Conservation (phyloP, 805 yeast species). For the Starmerella asiatica region DNA sequence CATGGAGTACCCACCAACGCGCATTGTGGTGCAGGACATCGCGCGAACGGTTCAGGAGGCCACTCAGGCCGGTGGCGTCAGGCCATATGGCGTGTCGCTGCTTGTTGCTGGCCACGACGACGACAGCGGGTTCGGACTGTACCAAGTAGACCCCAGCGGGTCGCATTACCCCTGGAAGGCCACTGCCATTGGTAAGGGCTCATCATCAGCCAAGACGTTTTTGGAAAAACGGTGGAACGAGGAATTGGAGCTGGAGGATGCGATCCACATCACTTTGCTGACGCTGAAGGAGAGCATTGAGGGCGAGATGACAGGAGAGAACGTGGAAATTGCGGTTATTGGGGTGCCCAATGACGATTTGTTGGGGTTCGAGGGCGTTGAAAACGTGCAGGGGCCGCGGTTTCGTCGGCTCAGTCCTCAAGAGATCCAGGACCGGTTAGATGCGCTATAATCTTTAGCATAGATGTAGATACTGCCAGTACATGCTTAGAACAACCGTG, state of each 20-base stretch:
- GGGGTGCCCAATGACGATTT: conserved; percentile 70
- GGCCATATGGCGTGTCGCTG: conserved; percentile 96
- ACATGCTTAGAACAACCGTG: background rate
- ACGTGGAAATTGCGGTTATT: conserved; percentile 80
- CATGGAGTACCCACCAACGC: conserved; percentile 95
- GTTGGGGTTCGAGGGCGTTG: conserved; percentile 77
- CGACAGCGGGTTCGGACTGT: conserved; percentile 58
- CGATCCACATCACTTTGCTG: conserved; percentile 86
- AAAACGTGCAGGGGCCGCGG: conserved; percentile 70
- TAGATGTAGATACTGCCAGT: background rate
- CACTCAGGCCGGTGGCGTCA: conserved; percentile 96
- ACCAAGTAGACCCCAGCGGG: conserved; percentile 97
- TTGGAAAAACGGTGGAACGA: conserved; percentile 97
- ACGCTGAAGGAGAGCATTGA: conserved; percentile 94
- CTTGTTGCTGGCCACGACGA: conserved; percentile 91
- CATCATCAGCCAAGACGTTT: conserved; percentile 92
- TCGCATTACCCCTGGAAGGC: conserved; percentile 99
- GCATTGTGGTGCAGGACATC: conserved; percentile 81
- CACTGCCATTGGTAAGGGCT: conserved; percentile 94
- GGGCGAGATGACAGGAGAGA: conserved; percentile 94
- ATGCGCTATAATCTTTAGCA: conserved; percentile 46
- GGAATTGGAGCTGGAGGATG: conserved; percentile 93
- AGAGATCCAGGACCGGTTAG: conserved; percentile 91
- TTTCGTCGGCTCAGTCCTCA: conserved; percentile 72
- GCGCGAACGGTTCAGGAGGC: conserved; percentile 97